Base-by-base conservation (phyloP, 495 filamentous ascomycete genomes). In the Tuber calosporum region DNA sequence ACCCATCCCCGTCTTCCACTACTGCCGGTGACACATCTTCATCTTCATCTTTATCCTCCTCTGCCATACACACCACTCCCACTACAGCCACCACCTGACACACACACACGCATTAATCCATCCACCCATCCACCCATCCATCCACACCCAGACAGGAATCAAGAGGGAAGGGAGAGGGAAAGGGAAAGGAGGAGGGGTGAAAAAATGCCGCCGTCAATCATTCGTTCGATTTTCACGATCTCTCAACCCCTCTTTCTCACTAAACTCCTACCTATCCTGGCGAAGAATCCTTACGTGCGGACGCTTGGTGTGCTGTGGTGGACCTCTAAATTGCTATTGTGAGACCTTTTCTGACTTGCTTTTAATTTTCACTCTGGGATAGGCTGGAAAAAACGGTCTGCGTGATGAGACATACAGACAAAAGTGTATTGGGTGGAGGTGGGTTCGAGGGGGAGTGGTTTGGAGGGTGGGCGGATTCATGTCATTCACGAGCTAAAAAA, bases 291-390 rank as follows among this genome's bases (percentile, higher is more conserved):
- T 30, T 62, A 30, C 3, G 48, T 58, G 48, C 26, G 48, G 48
- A 13, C 13, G 48, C 48, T 58, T 58, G 48, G 48, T 58, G 8
- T 58, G 48, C 22, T 58, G 48, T 26, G 48, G 22, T 9, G 8
- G 22, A 26, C 48, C n/a, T 26, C 48, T 58, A 48, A 48, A 48
- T 48, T 48, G 43, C 43, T 26, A 43, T 43, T 43, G 43, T 22
- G n/a, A 26, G 48, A 58, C 48, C 48, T 58, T 26, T 58, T 43
- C 19, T 43, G 13, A 58, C 53, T 30, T 17, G 53, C 53, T 30
- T 58, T 30, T 62, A 62, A 30, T 62, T 62, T 62, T 62, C 53
- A 62, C 53, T 62, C 53, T 30, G 53, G 53, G 53, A 62, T 62
- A 62, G 53, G 53, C 53, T 13, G 53, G n/a, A 30, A 62, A 62